Evolutionary conservation across 2,329 filamentous ascomycete species (phyloP).

Genomic region (Berkeleyomyces basicola): DNA sequence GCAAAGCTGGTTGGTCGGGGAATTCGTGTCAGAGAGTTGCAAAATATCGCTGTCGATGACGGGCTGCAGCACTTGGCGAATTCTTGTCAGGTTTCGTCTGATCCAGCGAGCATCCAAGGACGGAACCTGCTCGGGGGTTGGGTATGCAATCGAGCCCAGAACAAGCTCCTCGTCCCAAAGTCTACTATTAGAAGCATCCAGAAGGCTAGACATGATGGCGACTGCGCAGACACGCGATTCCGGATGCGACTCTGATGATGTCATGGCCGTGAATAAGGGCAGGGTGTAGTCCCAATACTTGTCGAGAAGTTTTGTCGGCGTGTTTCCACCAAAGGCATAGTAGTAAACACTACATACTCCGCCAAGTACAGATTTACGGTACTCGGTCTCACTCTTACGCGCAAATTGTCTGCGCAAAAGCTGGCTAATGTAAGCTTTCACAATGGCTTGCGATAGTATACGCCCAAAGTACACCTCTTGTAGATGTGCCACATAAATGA

Average conservation of each 20-base stretch:
- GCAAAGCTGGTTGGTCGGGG: conserved; percentile 20
- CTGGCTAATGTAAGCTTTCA: conserved; percentile 9
- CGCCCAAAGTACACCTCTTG: conserved; percentile 42
- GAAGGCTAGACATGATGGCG: conserved; percentile 50
- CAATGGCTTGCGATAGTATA: conserved; percentile 22
- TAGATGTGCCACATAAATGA: conserved; percentile 57
- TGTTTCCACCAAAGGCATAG: conserved; percentile 60
- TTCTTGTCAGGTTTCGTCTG: conserved; percentile 47
- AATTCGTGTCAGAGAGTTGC: conserved; percentile 44
- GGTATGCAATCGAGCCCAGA: conserved; percentile 39
- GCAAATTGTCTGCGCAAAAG: conserved; percentile 7
- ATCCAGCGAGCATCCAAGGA: conserved; percentile 77
- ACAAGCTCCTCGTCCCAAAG: conserved; percentile 64
- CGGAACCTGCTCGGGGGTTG: conserved; percentile 58
- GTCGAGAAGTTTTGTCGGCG: conserved; percentile 49
- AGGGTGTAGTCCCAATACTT: conserved; percentile 66
- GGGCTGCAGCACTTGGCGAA: conserved; percentile 46
- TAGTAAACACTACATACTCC: conserved; percentile 71
- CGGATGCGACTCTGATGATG: conserved; percentile 8
- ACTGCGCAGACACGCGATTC: conserved; percentile 39
- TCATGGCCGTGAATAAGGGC: conserved; percentile 20
- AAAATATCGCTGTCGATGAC: conserved; percentile 45
- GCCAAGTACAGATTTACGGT: conserved; percentile 41
- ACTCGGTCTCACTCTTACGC: conserved; percentile 38
- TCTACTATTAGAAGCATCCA: conserved; percentile 40